These are phyloP conservation scores for Lophium mytilinum DNA, from an alignment of 495 filamentous ascomycete species.

Conservation along the genomic window DNA sequence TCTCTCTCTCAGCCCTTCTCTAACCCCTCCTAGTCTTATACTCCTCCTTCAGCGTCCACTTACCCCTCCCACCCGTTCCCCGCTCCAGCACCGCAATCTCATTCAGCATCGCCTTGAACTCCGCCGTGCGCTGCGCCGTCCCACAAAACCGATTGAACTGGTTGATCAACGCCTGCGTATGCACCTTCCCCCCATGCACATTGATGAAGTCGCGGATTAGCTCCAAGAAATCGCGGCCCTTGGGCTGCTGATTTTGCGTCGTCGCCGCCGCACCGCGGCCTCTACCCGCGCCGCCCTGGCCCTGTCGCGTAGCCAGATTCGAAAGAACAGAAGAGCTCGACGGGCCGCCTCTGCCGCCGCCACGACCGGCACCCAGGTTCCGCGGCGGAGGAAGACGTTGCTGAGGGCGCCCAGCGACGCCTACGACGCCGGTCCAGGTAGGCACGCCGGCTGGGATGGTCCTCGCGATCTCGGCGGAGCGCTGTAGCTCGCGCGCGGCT, in stretches of 20 bases:
- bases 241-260: slow-evolving; percentile 24
- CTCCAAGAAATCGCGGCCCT: slow-evolving; percentile 41
- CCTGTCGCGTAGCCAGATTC: slow-evolving; percentile 26
- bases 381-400: slow-evolving; percentile 27
- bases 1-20: neutral
- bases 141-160: slow-evolving; percentile 63
- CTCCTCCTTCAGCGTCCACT: slow-evolving; percentile 56
- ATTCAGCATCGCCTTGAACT: slow-evolving; percentile 57
- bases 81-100: slow-evolving; percentile 50
- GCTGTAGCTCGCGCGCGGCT: slow-evolving; percentile 64
- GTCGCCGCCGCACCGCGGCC: slow-evolving; percentile 27
- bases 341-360: slow-evolving; percentile 22
- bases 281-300: neutral
- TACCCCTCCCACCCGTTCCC: slow-evolving; percentile 45
- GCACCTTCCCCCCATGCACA: slow-evolving; percentile 60
- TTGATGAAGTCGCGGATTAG: slow-evolving; percentile 68
- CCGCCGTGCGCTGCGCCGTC: slow-evolving; percentile 46
- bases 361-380: slow-evolving; percentile 23
- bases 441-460: slow-evolving; percentile 71
- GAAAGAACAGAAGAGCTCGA: slow-evolving; percentile 28
- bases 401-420: slow-evolving; percentile 56
- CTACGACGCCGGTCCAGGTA: slow-evolving; percentile 87
- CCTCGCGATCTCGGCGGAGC: slow-evolving; percentile 61
- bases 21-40: slow-evolving; percentile 21
- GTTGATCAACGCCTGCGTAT: slow-evolving; percentile 69